Percentiles rank a stretch among this genome's conserved stretches.
These are phyloP conservation scores for Lasiosphaeris hirsuta DNA, from an alignment of 495 filamentous ascomycete species.

Conservation along the genomic window DNA sequence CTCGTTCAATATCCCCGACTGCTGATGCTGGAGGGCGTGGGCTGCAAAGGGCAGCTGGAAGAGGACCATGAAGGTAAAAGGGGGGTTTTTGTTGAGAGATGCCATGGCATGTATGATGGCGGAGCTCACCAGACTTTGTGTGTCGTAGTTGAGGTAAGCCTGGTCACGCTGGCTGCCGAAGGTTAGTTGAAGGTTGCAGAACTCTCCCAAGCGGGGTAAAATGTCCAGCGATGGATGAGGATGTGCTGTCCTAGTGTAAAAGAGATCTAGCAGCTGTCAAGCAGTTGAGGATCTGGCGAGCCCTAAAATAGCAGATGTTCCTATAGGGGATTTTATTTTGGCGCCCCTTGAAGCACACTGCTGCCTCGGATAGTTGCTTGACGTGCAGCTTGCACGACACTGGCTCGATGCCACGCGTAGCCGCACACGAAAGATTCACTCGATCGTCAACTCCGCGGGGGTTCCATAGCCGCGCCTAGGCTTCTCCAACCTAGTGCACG, in stretches of 20 bases:
- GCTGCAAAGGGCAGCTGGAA: too few species aligned
- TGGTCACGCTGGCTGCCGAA: too few species aligned
- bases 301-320: background rate
- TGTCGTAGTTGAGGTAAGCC: too few species aligned
- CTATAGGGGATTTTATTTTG: constrained; percentile 1
- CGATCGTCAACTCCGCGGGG: background rate
- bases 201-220: too few species aligned
- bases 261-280: constrained; percentile 3
- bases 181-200: too few species aligned
- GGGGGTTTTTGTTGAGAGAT: too few species aligned
- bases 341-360: background rate
- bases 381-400: background rate
- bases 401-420: background rate
- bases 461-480: background rate
- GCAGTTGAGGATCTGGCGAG: background rate
- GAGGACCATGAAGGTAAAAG: too few species aligned
- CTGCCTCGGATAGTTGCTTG: background rate
- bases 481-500: too few species aligned
- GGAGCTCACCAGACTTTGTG: too few species aligned
- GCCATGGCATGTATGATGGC: too few species aligned
- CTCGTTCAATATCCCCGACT: too few species aligned
- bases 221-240: background rate
- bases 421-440: background rate
- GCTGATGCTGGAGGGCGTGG: too few species aligned
- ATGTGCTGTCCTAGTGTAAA: background rate